Evolutionary conservation across 805 yeast genomes (phyloP).

Genomic region (Lachancea thermotolerans): DNA sequence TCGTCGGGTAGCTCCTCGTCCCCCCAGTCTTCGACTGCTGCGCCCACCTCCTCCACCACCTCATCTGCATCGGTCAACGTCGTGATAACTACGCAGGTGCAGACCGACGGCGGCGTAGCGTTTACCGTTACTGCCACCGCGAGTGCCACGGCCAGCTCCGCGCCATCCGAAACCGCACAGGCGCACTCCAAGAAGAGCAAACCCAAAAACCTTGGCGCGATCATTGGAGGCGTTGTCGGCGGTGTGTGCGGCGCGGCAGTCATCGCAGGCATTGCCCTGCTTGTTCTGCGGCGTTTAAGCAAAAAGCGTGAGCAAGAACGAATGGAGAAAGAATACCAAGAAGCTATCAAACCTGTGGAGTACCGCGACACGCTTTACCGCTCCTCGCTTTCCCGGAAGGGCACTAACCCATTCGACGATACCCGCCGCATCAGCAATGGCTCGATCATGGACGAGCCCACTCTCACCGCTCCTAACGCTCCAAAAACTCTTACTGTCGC

Average conservation of each 20-base stretch:
- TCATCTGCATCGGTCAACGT: conserved; percentile 16
- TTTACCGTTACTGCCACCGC: conserved; percentile 26
- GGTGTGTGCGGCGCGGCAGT: conserved; percentile 43
- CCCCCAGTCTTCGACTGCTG: conserved; percentile 17
- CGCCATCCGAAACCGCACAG: conserved; percentile 13
- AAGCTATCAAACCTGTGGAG: conserved; percentile 45
- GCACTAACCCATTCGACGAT: conserved; percentile 44
- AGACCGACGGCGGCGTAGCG: conserved; percentile 23
- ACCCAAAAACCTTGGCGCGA: conserved; percentile 41
- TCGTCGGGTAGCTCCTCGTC: conserved; percentile 18
- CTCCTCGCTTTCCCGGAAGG: conserved; percentile 20
- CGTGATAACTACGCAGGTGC: conserved; percentile 3
- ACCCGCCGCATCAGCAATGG: conserved; percentile 82
- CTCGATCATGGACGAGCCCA: conserved; percentile 78
- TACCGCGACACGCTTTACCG: conserved; percentile 26
- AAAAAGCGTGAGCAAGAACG: conserved; percentile 39
- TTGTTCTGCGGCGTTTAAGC: conserved; percentile 33
- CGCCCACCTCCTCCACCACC: conserved; percentile 12
- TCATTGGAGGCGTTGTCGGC: conserved; percentile 59
- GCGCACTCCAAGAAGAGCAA: conserved; percentile 8
- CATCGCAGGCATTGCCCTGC: conserved; percentile 35
- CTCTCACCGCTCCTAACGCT: conserved; percentile 48
- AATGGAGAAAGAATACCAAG: conserved; percentile 52
- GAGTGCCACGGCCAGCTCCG: conserved; percentile 19
- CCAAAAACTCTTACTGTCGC: conserved; percentile 74